These are phyloP conservation scores for Solanum gracilifrons DNA, from an alignment of 257 asterid species.

Conservation along the genomic window DNA sequence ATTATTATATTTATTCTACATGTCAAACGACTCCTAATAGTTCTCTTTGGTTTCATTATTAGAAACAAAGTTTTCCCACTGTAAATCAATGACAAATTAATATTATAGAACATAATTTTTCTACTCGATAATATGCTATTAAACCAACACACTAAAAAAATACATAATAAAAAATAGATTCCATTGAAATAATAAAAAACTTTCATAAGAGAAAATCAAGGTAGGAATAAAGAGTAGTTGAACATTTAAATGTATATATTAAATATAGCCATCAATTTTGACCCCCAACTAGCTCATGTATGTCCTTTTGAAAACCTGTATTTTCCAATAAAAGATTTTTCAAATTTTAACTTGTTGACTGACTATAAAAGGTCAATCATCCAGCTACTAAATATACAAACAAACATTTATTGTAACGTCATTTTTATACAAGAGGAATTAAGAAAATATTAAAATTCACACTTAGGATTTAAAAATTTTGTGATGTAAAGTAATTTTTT, in stretches of 20 bases:
- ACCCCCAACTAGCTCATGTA: not conserved
- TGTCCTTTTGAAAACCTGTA: not conserved
- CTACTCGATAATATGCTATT: fast-evolving
- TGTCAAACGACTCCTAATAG: fast-evolving
- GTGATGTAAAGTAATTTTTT: not conserved
- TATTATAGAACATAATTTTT: fast-evolving
- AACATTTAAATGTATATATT: not conserved
- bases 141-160: too few species aligned
- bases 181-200: fast-evolving
- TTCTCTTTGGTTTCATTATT: not conserved
- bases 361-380: not conserved
- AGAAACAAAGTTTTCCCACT: fast-evolving
- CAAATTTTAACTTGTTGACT: not conserved
- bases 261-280: not conserved
- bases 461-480: not conserved
- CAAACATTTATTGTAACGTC: not conserved
- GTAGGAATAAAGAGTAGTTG: not conserved
- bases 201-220: not conserved
- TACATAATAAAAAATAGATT: not conserved
- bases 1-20: too few species aligned
- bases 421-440: not conserved
- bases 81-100: too few species aligned
- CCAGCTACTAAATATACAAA: not conserved
- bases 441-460: not conserved
- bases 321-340: not conserved